Evolutionary conservation across 345 rosid genomes (phyloP).

Genomic region (Psidium friedrichsthalianum): DNA sequence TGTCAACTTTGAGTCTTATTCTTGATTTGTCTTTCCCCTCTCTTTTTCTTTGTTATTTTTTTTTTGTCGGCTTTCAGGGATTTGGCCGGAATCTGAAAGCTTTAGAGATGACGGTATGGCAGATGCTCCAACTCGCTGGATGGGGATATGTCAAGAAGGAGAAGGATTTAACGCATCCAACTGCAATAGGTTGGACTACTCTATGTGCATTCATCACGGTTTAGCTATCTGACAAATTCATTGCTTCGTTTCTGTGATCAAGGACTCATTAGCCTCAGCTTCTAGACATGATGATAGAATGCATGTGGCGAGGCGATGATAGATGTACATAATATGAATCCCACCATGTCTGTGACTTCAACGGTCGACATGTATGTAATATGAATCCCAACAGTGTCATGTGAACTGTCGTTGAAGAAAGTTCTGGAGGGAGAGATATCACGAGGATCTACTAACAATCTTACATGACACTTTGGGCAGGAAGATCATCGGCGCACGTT

Average conservation of each 20-base stretch:
- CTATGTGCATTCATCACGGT: neutral
- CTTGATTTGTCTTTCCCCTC: neutral
- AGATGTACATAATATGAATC: neutral
- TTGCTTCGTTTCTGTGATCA: neutral
- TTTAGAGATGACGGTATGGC: constrained; percentile 38
- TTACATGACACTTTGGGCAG: constrained; percentile 4
- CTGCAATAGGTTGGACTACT: constrained; percentile 28
- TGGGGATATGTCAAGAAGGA: constrained; percentile 47
- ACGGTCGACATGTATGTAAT: neutral
- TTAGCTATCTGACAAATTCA: neutral
- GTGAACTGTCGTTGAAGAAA: neutral
- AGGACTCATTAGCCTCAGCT: neutral
- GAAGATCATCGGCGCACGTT: constrained; percentile 39
- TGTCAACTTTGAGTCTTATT: neutral
- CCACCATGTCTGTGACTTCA: neutral
- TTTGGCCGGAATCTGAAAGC: constrained; percentile 58
- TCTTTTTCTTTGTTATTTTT: neutral
- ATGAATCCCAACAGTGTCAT: neutral
- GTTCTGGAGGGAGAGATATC: neutral
- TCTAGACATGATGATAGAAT: neutral
- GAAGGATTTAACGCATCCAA: constrained; percentile 21
- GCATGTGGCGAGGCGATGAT: neutral
- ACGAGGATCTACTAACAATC: neutral
- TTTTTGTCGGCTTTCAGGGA: constrained; percentile 15
- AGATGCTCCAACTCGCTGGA: constrained; percentile 41